Evolutionary conservation across 306 rosid genomes (phyloP).

Genomic region (Pachyrhizus erosus): DNA sequence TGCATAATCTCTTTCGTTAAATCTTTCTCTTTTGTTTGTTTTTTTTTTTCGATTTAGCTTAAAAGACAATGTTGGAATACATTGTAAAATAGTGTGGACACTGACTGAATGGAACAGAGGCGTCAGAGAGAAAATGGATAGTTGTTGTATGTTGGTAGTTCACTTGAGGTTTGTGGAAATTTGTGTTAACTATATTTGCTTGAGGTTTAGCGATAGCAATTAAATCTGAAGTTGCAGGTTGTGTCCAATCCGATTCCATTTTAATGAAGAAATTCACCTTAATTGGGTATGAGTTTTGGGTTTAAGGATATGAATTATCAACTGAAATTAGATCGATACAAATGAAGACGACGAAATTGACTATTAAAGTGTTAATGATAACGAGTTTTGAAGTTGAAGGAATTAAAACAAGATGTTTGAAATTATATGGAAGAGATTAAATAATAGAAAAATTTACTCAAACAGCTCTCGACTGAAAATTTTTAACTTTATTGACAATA

Average conservation of each 20-base stretch:
- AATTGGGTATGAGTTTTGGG: neutral
- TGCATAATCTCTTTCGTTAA: constrained; percentile 35
- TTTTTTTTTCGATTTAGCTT: constrained; percentile 19
- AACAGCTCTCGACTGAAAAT: too few relatives aligned
- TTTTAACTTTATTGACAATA: too few relatives aligned
- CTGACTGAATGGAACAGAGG: neutral
- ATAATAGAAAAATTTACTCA: too few relatives aligned
- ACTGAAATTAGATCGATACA: too few relatives aligned
- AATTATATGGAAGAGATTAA: too few relatives aligned
- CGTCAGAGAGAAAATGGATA: neutral
- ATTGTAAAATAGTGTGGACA: constrained; percentile 38
- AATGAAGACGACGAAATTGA: too few relatives aligned
- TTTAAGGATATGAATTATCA: too few relatives aligned
- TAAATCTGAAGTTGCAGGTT: neutral
- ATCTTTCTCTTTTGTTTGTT: neutral
- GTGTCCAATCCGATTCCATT: too few relatives aligned
- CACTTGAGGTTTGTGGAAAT: neutral
- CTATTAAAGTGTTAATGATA: too few relatives aligned
- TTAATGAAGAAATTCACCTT: too few relatives aligned
- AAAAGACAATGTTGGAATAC: neutral
- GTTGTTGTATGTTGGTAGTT: neutral
- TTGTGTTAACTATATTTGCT: neutral
- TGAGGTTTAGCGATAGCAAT: neutral
- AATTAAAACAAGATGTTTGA: too few relatives aligned
- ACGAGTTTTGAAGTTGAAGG: too few relatives aligned